Conservation (phyloP, 495 filamentous ascomycete genomes). For the Neurospora tetraspora region DNA sequence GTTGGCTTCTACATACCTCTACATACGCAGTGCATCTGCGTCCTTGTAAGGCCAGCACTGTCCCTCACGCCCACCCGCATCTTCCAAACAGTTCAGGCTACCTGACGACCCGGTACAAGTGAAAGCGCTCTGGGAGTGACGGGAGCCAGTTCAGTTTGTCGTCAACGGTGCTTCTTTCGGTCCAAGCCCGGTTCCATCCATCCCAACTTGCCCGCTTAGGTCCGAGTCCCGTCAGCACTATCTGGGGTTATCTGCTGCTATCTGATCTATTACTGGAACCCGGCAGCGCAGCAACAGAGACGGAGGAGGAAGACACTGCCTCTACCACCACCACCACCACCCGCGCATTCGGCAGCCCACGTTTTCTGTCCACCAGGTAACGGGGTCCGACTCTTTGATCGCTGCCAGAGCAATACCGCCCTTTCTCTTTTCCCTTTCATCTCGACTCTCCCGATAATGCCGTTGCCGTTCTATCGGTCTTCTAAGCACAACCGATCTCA, state of each 20-base stretch:
- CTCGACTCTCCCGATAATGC: constrained; percentile 22
- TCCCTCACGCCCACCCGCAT: not conserved
- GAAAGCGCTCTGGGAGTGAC: not conserved
- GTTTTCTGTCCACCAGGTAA: not conserved
- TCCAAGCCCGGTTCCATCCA: not conserved
- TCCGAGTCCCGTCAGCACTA: not conserved
- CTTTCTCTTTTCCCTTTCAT: not conserved
- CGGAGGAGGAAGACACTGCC: not conserved
- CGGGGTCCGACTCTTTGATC: not conserved
- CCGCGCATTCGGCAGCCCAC: not conserved
- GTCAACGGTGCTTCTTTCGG: not conserved
- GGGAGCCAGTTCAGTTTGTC: not conserved
- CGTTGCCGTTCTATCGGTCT: constrained; percentile 39
- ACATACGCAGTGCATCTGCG: not conserved
- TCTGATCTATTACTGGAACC: not conserved
- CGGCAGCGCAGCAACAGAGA: not conserved
- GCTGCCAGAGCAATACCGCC: not conserved
- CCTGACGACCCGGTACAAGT: not conserved
- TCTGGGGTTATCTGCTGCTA: not conserved
- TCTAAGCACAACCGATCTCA: constrained; percentile 41
- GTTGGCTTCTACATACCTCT: not conserved
- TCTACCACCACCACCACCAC: not conserved
- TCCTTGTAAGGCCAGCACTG: not conserved
- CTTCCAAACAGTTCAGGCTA: too few species aligned
- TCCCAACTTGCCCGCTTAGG: not conserved